Evolutionary conservation across 345 rosid species (phyloP).

Genomic region (Brassica cretica): DNA sequence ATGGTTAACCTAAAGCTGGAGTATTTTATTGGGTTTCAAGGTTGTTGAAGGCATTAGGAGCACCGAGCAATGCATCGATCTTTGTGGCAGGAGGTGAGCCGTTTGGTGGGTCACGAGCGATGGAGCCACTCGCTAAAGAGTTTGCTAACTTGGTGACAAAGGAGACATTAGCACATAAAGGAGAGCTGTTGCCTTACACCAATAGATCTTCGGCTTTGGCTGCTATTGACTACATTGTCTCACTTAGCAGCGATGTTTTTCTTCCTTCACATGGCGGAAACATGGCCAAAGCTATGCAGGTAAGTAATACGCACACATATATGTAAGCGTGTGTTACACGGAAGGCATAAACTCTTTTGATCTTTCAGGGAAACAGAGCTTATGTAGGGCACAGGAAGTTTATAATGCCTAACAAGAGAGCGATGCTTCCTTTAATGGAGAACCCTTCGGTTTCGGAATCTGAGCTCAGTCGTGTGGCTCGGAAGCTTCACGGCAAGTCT

Average conservation of each 20-base stretch:
- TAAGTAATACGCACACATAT: background rate
- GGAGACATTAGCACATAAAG: conserved; percentile 56
- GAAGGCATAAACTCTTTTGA: background rate
- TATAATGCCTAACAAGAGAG: conserved; percentile 70
- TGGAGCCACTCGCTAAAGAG: conserved; percentile 54
- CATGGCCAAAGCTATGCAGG: conserved; percentile 79
- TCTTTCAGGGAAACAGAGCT: conserved; percentile 64
- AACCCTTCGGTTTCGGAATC: conserved; percentile 50
- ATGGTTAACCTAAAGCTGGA: background rate
- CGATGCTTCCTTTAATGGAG: conserved; percentile 59
- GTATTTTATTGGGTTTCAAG: conserved; percentile 31
- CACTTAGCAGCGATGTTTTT: conserved; percentile 69
- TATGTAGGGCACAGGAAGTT: conserved; percentile 72
- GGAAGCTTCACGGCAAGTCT: conserved; percentile 58
- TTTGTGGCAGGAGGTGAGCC: conserved; percentile 78
- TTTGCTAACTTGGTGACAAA: conserved; percentile 58
- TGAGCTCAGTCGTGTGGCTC: conserved; percentile 50
- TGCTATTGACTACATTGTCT: conserved; percentile 72
- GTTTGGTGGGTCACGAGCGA: conserved; percentile 60
- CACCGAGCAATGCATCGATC: conserved; percentile 52
- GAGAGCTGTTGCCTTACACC: conserved; percentile 57
- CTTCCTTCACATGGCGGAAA: conserved; percentile 89
- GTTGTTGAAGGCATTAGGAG: conserved; percentile 70
- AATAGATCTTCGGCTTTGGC: conserved; percentile 66
- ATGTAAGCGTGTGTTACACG: no score